Evolutionary conservation across 805 yeast species (phyloP).

Genomic region (Lachancea nothofagi): DNA sequence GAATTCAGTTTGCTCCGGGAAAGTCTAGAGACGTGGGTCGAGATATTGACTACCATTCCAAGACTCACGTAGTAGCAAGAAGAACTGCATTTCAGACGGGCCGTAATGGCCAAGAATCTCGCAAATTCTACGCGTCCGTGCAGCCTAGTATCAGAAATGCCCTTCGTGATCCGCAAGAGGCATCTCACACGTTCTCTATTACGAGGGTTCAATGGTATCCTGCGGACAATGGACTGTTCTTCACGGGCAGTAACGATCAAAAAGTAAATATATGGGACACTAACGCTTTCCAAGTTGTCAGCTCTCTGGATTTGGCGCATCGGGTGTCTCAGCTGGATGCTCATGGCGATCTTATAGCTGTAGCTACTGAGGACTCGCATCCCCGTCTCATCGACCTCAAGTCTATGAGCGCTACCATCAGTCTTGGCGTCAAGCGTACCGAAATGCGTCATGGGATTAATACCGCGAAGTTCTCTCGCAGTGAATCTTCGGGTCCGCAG

Average conservation of each 20-base stretch:
- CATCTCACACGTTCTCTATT: constrained; percentile 60
- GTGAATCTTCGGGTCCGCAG: constrained; percentile 36
- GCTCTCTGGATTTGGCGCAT: constrained; percentile 54
- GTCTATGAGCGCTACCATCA: constrained; percentile 69
- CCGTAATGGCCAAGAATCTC: neutral
- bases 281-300: constrained; percentile 55
- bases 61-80: constrained; percentile 5
- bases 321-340: constrained; percentile 63
- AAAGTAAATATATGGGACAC: constrained; percentile 81
- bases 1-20: constrained; percentile 13
- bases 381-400: constrained; percentile 67
- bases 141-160: neutral
- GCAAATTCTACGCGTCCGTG: neutral
- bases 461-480: constrained; percentile 71
- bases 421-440: constrained; percentile 52
- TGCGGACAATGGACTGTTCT: constrained; percentile 76
- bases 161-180: neutral
- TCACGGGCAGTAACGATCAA: constrained; percentile 75
- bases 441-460: constrained; percentile 37
- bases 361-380: constrained; percentile 65
- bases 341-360: constrained; percentile 48
- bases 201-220: constrained; percentile 87
- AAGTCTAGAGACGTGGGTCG: constrained; percentile 3
- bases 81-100: neutral
- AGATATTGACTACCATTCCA: neutral